phyloP scores from a whole-genome alignment of 495 filamentous ascomycete species.

The Chaetomidium leptoderma region DNA sequence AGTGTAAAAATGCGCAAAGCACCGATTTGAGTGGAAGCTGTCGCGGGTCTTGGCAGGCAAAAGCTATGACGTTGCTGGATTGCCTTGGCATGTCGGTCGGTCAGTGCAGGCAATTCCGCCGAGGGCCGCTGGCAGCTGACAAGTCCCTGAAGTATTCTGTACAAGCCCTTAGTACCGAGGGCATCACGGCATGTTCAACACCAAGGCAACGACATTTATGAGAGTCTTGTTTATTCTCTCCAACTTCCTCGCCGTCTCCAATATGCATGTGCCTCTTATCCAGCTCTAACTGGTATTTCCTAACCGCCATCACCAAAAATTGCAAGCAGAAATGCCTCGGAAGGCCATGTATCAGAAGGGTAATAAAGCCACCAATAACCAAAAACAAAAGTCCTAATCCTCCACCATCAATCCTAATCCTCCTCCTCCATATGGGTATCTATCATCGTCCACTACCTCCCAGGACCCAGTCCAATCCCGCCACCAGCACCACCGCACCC shows the following conservation, averaged over 20 bases:
- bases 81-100: background rate
- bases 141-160: too few relatives aligned
- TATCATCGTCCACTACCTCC: background rate
- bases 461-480: background rate
- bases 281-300: background rate
- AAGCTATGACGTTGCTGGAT: constrained; percentile 17
- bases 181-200: background rate
- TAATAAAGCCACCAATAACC: background rate
- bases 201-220: background rate
- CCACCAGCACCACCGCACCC: background rate
- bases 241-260: background rate
- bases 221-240: constrained; percentile 1
- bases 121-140: too few relatives aligned
- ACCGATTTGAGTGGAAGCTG: background rate
- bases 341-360: constrained; percentile 2
- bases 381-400: background rate
- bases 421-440: constrained; percentile 6
- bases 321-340: background rate
- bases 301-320: background rate
- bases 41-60: constrained; percentile 6
- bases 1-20: background rate
- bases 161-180: background rate
- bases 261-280: background rate
- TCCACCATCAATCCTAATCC: background rate
- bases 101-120: background rate